Conservation (phyloP, 176 grass and related monocot species). For the Ensete ventricosum region DNA sequence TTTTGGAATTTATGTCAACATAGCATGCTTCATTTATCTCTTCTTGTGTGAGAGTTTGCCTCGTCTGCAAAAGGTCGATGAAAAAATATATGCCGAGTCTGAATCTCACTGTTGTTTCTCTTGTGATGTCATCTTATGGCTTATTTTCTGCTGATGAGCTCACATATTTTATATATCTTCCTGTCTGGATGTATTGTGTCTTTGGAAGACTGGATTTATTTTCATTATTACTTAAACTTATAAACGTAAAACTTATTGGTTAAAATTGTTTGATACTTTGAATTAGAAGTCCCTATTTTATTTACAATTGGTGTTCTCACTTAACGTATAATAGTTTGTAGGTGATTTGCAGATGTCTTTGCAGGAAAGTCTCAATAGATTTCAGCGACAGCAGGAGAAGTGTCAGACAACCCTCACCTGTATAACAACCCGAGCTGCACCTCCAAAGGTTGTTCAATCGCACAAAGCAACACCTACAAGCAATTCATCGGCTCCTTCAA, state of each 20-base stretch:
- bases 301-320: no score
- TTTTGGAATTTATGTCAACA: constrained; percentile 78
- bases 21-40: constrained; percentile 84
- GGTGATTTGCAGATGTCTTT: constrained; percentile 53
- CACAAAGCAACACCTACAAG: constrained; percentile 29
- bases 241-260: no score
- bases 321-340: neutral
- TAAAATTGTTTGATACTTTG: no score
- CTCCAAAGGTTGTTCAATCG: constrained; percentile 39
- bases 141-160: no score
- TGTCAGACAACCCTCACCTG: constrained; percentile 65
- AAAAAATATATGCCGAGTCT: no score
- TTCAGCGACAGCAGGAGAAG: constrained; percentile 83
- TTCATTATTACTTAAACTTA: no score
- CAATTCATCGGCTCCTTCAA: constrained; percentile 35
- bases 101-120: no score
- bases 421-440: constrained; percentile 40
- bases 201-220: no score
- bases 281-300: no score
- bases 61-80: constrained; percentile 48
- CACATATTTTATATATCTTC: no score
- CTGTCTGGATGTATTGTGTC: no score
- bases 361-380: constrained; percentile 73
- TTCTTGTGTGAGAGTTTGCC: constrained; percentile 57
- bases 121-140: no score